Evolutionary conservation across 1,284 basidiomycete species (phyloP).

Genomic region (Pyrrhoderma lamaoense): DNA sequence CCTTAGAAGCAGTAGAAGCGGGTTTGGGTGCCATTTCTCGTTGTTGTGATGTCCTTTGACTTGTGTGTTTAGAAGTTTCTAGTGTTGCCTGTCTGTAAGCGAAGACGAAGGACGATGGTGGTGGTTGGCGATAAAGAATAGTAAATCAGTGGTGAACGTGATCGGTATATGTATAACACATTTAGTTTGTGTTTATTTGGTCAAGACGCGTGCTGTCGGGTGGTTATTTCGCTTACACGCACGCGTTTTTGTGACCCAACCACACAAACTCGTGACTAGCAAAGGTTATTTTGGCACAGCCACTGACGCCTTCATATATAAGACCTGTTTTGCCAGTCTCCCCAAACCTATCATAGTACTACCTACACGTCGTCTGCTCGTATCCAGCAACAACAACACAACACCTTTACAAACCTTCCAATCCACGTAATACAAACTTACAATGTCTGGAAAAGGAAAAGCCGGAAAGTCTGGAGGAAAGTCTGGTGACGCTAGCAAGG

Average conservation of each 20-base stretch:
- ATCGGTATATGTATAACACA: conserved; percentile 3
- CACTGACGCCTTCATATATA: conserved; percentile 18
- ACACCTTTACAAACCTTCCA: neutral
- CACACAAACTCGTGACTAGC: too few relatives aligned
- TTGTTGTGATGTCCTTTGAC: neutral
- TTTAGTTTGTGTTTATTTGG: conserved; percentile 19
- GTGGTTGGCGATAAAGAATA: neutral
- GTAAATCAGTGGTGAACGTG: neutral
- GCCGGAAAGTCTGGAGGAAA: conserved; percentile 58
- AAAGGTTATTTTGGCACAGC: conserved; percentile 10
- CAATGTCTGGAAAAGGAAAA: conserved; percentile 52
- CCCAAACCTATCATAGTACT: neutral
- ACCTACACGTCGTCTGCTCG: neutral
- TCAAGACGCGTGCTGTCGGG: conserved; percentile 16
- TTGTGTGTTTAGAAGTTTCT: neutral
- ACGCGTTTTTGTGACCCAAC: neutral
- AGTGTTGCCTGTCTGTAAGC: neutral
- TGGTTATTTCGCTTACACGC: conserved; percentile 2
- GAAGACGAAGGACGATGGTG: neutral
- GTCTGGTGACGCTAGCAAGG: conserved; percentile 45
- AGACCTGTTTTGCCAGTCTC: too few relatives aligned
- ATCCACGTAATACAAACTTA: neutral
- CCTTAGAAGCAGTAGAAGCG: conserved; percentile 76
- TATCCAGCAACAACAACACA: neutral
- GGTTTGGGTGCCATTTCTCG: conserved; percentile 69